phyloP scores from a whole-genome alignment of 345 rosid genomes.

The Raphanus sativus region DNA sequence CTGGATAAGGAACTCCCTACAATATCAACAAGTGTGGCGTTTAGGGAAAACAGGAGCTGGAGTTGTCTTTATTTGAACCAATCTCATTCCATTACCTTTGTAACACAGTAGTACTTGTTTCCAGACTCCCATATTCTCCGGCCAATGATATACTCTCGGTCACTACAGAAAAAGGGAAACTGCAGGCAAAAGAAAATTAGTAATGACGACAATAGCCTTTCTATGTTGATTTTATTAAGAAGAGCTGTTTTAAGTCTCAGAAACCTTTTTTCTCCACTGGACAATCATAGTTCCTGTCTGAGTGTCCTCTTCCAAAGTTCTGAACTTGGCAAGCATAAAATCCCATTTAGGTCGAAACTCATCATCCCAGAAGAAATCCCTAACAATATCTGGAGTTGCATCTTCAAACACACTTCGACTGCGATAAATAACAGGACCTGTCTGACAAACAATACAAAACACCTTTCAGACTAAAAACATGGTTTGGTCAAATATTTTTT shows the following conservation, averaged over 20 bases:
- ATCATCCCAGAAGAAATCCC: slow-evolving; percentile 99
- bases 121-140: slow-evolving; percentile 94
- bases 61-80: background rate
- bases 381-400: slow-evolving; percentile 81
- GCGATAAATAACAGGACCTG: slow-evolving; percentile 65
- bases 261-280: slow-evolving; percentile 91
- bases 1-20: slow-evolving; percentile 79
- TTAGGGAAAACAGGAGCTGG: background rate
- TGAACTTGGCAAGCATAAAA: slow-evolving; percentile 78
- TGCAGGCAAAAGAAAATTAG: slow-evolving; percentile 42
- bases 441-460: slow-evolving; percentile 54
- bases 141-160: slow-evolving; percentile 91
- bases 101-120: slow-evolving; percentile 75
- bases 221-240: background rate
- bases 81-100: slow-evolving; percentile 64
- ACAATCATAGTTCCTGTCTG: slow-evolving; percentile 75
- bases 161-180: slow-evolving; percentile 99
- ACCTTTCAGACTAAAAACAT: slow-evolving; percentile 26
- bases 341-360: slow-evolving; percentile 97
- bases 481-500: background rate
- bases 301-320: slow-evolving; percentile 72
- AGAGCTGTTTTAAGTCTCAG: background rate
- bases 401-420: slow-evolving; percentile 94
- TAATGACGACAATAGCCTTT: background rate
- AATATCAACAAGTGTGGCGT: background rate